Conservation (phyloP, 192 early-diverging fungal genomes). For the Rhizophagus sp. region DNA sequence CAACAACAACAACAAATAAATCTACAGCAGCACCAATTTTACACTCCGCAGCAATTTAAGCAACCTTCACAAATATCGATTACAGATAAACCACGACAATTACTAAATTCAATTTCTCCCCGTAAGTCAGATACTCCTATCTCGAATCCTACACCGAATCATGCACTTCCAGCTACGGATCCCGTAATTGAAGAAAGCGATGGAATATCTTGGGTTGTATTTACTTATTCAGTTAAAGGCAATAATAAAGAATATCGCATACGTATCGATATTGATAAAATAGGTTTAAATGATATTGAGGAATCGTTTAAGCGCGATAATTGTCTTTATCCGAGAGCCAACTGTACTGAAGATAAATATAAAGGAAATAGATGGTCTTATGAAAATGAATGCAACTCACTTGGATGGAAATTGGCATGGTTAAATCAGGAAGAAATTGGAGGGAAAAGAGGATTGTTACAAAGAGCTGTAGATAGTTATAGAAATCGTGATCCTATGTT, state of each 20-base stretch:
- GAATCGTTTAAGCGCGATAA: slow-evolving; percentile 68
- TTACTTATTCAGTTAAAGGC: slow-evolving; percentile 70
- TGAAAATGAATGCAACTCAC: slow-evolving; percentile 82
- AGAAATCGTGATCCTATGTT: slow-evolving; percentile 69
- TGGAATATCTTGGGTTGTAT: slow-evolving; percentile 68
- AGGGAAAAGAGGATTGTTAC: slow-evolving; percentile 75
- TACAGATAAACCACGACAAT: neutral
- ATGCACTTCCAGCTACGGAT: slow-evolving; percentile 30
- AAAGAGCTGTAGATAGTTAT: slow-evolving; percentile 83
- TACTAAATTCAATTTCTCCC: neutral
- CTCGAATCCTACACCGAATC: slow-evolving; percentile 8
- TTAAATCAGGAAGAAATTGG: slow-evolving; percentile 67
- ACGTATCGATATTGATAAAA: slow-evolving; percentile 72
- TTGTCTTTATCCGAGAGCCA: slow-evolving; percentile 85
- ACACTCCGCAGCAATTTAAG: neutral
- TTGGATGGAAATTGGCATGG: slow-evolving; percentile 84
- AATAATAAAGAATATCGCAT: slow-evolving; percentile 59
- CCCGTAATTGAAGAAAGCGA: slow-evolving; percentile 41
- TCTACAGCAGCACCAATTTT: neutral
- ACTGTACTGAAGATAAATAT: slow-evolving; percentile 60
- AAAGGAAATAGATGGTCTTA: slow-evolving; percentile 84
- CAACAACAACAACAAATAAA: slow-evolving; percentile 12
- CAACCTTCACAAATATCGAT: neutral
- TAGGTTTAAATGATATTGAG: slow-evolving; percentile 47
- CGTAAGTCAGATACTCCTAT: neutral